Conservation (phyloP, 495 filamentous ascomycete species). For the Penicillium parvum region DNA sequence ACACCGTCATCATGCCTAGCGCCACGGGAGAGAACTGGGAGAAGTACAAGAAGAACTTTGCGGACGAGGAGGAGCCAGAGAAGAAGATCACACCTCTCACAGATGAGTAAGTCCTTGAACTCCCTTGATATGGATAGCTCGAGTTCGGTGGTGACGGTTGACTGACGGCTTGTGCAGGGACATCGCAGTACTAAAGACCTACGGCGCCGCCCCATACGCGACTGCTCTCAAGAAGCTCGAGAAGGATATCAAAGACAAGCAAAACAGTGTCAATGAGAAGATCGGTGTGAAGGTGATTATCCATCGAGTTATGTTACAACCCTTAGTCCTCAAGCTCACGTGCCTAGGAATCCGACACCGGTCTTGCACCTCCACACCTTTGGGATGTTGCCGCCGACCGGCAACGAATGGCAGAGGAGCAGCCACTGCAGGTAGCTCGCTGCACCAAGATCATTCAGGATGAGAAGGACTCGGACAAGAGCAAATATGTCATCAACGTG, state of each 20-base stretch:
- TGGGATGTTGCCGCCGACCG: conserved; percentile 98
- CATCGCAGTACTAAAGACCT: conserved; percentile 98
- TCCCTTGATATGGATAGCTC: conserved; percentile 2
- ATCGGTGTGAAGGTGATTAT: conserved; percentile 68
- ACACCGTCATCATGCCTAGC: conserved; percentile 66
- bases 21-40: conserved; percentile 94
- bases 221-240: conserved; percentile 90
- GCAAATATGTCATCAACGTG: conserved; percentile 99
- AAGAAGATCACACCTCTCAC: conserved; percentile 98
- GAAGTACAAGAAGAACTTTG: conserved; percentile 96
- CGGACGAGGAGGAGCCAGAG: conserved; percentile 93
- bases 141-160: conserved; percentile 11
- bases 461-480: conserved; percentile 95
- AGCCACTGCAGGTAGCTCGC: conserved; percentile 92
- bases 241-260: conserved; percentile 96
- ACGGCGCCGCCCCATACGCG: conserved; percentile 94
- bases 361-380: conserved; percentile 93
- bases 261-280: conserved; percentile 96
- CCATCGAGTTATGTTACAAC: conserved; percentile 8
- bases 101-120: conserved; percentile 93
- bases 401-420: conserved; percentile 97
- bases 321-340: conserved; percentile 20
- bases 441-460: conserved; percentile 99
- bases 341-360: conserved; percentile 90
- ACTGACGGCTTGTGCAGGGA: conserved; percentile 57